Percentiles rank a stretch among this genome's conserved stretches.
Evolutionary conservation across 345 rosid species (phyloP).

Genomic region (Salix viminalis): DNA sequence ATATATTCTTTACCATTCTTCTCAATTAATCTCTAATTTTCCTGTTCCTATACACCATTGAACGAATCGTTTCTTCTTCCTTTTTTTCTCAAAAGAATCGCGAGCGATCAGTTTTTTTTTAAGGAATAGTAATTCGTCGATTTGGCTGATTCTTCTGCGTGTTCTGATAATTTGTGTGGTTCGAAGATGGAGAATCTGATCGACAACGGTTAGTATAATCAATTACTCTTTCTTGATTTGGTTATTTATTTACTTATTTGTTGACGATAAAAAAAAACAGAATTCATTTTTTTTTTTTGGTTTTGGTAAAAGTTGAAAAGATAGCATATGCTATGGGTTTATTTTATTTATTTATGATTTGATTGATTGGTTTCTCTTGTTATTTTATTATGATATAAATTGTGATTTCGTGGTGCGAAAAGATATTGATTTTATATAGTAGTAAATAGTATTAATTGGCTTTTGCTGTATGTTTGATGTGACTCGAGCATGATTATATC

Average conservation of each 20-base stretch:
- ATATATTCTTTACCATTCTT: conserved; percentile 46
- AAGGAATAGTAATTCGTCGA: neutral
- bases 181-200: neutral
- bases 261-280: neutral
- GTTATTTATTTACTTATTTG: neutral
- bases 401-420: no score
- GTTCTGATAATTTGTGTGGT: neutral
- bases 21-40: conserved; percentile 54
- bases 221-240: no score
- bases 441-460: neutral
- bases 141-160: neutral
- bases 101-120: neutral
- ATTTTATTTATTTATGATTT: no score
- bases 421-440: neutral
- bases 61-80: neutral
- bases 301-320: neutral
- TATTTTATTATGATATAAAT: no score
- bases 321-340: neutral
- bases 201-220: neutral
- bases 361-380: no score
- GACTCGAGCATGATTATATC: no score
- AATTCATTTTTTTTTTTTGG: neutral
- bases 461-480: neutral
- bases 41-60: conserved; percentile 51
- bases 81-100: neutral